phyloP scores from a whole-genome alignment of 176 grass and related monocot species.

The Musa beccarii region DNA sequence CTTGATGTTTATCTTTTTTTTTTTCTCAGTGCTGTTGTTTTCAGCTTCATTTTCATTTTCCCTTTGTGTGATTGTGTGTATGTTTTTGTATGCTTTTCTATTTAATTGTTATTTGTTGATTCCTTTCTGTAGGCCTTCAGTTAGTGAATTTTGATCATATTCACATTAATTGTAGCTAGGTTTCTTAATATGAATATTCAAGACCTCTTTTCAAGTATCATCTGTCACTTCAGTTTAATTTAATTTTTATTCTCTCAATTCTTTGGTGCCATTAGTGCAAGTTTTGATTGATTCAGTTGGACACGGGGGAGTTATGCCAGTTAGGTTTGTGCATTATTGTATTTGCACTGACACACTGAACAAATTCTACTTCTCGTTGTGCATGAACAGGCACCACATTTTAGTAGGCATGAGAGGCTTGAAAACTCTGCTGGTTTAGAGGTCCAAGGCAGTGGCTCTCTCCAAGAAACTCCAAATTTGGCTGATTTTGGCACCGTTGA shows the following conservation, averaged over 20 bases:
- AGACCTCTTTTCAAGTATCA: too few relatives aligned
- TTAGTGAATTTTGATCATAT: background rate
- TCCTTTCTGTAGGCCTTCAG: too few relatives aligned
- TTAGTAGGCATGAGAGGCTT: conserved; percentile 3
- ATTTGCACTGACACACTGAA: background rate
- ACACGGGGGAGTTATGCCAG: background rate
- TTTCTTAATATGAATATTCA: too few relatives aligned
- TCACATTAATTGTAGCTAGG: background rate
- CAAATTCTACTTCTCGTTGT: background rate
- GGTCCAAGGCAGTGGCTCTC: background rate
- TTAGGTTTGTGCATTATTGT: background rate
- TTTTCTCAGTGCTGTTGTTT: too few relatives aligned
- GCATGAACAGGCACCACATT: conserved; percentile 27
- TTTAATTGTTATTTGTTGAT: too few relatives aligned
- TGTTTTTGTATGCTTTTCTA: too few relatives aligned
- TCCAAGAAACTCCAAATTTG: conserved; percentile 6
- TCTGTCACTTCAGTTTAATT: background rate
- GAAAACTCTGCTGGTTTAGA: conserved; percentile 9
- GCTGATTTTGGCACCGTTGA: conserved; percentile 8
- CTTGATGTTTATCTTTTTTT: too few relatives aligned
- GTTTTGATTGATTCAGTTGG: background rate
- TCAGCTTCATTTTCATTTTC: too few relatives aligned
- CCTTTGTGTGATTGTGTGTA: too few relatives aligned
- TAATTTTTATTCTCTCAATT: background rate
- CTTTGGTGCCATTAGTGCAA: background rate